A percentile compares a stretch with the other conserved stretches of the same genome.
Evolutionary conservation across 768 basidiomycete species (phyloP).

Genomic region (Boletus bicolor): DNA sequence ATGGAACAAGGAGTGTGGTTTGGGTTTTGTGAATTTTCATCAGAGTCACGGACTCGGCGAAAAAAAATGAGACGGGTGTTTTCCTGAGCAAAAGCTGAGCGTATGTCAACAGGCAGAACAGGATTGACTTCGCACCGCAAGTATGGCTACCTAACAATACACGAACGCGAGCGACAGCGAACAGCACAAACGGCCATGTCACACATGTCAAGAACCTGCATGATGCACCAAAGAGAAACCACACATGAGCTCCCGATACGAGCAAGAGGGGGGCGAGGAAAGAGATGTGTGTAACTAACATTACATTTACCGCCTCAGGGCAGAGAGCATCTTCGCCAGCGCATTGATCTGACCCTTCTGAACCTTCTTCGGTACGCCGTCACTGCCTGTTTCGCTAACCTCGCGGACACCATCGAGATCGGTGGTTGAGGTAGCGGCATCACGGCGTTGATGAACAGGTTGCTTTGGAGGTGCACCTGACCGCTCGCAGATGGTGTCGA

Average conservation of each 20-base stretch:
- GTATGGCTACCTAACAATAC: constrained; percentile 55
- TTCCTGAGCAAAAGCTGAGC: constrained; percentile 21
- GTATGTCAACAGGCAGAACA: constrained; percentile 21
- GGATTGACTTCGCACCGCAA: constrained; percentile 38
- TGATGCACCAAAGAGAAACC: constrained; percentile 17
- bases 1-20: constrained; percentile 21
- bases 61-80: constrained; percentile 3
- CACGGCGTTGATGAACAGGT: constrained; percentile 47
- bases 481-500: constrained; percentile 77
- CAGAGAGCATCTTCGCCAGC: constrained; percentile 88
- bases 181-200: constrained; percentile 25
- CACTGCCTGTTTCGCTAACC: constrained; percentile 21
- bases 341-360: constrained; percentile 89
- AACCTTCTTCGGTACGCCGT: constrained; percentile 65
- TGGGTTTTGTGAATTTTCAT: constrained; percentile 19
- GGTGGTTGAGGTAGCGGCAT: constrained; percentile 74
- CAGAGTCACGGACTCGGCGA: constrained; percentile 28
- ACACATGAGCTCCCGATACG: constrained; percentile 20
- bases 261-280: not conserved
- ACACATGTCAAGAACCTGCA: constrained; percentile 33
- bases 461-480: constrained; percentile 44
- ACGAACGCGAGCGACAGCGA: constrained; percentile 38
- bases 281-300: constrained; percentile 20
- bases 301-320: constrained; percentile 57
- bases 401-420: constrained; percentile 49